Base-by-base conservation (phyloP, 441 rosid genomes). In the Adansonia grandidieri region DNA sequence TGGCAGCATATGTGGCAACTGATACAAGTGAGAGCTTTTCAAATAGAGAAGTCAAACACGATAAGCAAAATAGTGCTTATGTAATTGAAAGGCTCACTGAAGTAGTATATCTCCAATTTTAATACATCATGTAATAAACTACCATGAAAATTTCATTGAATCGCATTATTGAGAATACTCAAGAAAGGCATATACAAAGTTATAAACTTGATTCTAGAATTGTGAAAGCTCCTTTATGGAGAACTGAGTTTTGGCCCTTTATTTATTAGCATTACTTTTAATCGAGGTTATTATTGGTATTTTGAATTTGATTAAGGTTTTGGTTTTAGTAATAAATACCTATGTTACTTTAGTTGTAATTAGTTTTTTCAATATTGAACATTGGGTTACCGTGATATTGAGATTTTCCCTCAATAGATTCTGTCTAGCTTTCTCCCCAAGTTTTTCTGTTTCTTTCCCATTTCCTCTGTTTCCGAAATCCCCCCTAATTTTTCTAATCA, bases 1-100 rank as follows among this genome's bases (percentile, higher is more conserved):
- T 11, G 99, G 99, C 73, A 96, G 78, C 99, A 94, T 96, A 81
- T 96, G 99, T 28, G 97, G 98, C 87, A 96, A 88, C 99, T 94
- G 84, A 80, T 45, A 80, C 47, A 77, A 77, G 70, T 54, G 61
- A 81, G 77, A 19, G 48, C 37, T 54, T 19, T 69, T 28, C 24
- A 51, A 82, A 62, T 20, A 50, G 28, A 50, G 64, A 62, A 76
- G 75, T 50, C 54, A 74, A 48, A 63, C 22, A n/a, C 6, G 66
- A 57, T 22, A 48, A n/a, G 60, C 19, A 68, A 32, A 24, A 37
- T 9, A 24, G 62, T 45, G 17, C 13, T 42, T 9, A 67, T 4
- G 42, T 22, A n/a, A 66, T 50, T 20, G 11, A 56, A 66, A 6
- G 51, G 63, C 44, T 42, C 37, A 56, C 65, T 51, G 22, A 61